Base-by-base conservation (phyloP, 768 basidiomycete species). In the Podaxis sp. region DNA sequence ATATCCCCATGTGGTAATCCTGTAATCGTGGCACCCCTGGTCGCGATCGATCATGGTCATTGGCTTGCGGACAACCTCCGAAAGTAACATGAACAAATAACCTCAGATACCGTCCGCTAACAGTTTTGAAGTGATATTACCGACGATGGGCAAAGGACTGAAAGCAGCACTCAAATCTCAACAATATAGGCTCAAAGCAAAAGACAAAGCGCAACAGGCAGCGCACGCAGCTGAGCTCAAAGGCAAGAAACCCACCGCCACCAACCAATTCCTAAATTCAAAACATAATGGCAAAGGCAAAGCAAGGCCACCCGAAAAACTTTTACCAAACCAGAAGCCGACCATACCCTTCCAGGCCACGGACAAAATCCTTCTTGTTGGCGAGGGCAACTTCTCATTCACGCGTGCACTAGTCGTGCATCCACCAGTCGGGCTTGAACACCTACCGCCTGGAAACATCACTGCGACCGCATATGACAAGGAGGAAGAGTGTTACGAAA, bases 361-460 rank as follows among this genome's bases (percentile, higher is more conserved):
- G 7, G 88, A 93, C 70, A 84, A 72, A 53, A 88, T 93, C 37
- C 79, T 93, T 22, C 81, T 96, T 33, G 77, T 99, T 57, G 96
- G 96, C 8, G 96, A 99, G 78, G 96, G 94, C 11, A 93, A 98
- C 73, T 98, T 99, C 70, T 96, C 96, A 1, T 99, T 93, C 68
- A 82, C 95, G 2, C 85, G 84, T 28, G 87, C 95, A 15, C 80
- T 98, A 15, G 74, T 92, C 10, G 24, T 57, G 26, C 22, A 60
- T 28, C 67, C 78, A 12, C 73, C 78, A 63, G 73, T 80, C 2
- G 71, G 75, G 6, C 70, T 91, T 49, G 78, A 77, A 33, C 75
- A 80, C 65, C 75, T 93, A 2, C 84, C 87, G 0, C 78, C 87
- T 0, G 72, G 69, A n/a, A 91, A 91, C 66, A 72, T 99, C 53